Percentiles rank a stretch among this genome's conserved stretches.
Conservation (phyloP, 306 rosid genomes). For the Ochetophila trinervis region DNA sequence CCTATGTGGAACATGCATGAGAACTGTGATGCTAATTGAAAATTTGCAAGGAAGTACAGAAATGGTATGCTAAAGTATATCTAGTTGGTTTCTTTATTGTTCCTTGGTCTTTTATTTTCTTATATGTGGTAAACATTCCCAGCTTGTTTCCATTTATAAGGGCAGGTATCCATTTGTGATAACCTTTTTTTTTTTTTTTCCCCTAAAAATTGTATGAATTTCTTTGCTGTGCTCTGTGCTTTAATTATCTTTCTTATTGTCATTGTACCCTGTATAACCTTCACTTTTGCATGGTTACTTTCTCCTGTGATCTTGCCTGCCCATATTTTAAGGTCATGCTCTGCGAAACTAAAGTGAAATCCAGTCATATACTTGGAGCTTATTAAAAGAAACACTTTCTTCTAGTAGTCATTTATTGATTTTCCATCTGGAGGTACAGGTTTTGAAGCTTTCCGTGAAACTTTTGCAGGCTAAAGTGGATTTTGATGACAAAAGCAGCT, state of each 20-base stretch:
- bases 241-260: neutral
- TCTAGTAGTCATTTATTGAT: neutral
- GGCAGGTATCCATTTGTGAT: neutral
- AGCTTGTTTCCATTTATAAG: conserved; percentile 6
- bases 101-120: neutral
- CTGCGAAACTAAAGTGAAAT: conserved; percentile 11
- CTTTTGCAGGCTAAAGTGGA: conserved; percentile 62
- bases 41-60: conserved; percentile 59
- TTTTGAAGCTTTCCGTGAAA: neutral
- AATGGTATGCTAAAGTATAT: conserved; percentile 49
- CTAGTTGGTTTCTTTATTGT: conserved; percentile 19
- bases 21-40: conserved; percentile 83
- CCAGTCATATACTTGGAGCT: conserved; percentile 2
- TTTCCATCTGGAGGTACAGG: conserved; percentile 1
- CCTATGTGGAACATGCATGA: conserved; percentile 85
- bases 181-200: no score
- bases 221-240: neutral
- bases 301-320: neutral
- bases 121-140: neutral
- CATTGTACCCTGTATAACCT: neutral
- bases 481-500: conserved; percentile 93
- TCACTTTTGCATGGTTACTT: conserved; percentile 20
- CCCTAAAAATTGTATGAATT: neutral
- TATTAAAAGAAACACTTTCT: conserved; percentile 1
- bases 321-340: neutral